A percentile compares a stretch with the other conserved stretches of the same genome.
Evolutionary conservation across 106 monocot genomes (phyloP).

Genomic region (Dactylorhiza incarnata): DNA sequence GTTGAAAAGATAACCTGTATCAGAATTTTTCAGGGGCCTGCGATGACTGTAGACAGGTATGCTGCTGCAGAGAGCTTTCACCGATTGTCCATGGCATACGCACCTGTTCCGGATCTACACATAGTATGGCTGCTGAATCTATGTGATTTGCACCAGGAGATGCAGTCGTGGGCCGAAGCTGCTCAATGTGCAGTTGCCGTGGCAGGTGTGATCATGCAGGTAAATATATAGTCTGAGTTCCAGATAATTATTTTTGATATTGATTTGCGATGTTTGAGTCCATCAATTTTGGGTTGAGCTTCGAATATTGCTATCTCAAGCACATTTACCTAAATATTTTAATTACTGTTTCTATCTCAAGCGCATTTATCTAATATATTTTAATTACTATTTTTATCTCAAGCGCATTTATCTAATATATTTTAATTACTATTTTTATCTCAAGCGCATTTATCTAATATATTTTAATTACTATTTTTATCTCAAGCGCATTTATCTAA

Average conservation of each 20-base stretch:
- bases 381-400: no score
- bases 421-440: no score
- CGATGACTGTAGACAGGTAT: constrained; percentile 75
- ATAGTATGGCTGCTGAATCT: constrained; percentile 96
- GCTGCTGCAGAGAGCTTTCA: constrained; percentile 95
- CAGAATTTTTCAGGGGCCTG: constrained; percentile 51
- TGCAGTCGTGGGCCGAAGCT: constrained; percentile 99
- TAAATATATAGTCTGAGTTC: constrained; percentile 8
- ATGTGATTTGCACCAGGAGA: constrained; percentile 98
- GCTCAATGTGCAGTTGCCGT: constrained; percentile 99
- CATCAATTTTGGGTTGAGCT: no score
- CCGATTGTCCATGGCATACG: constrained; percentile 86
- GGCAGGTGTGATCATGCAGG: constrained; percentile 99
- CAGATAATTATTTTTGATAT: neutral
- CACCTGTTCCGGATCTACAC: constrained; percentile 95
- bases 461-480: no score
- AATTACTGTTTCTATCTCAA: no score
- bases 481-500: no score
- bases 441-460: no score
- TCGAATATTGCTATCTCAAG: no score
- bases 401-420: no score
- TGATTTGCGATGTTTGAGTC: no score
- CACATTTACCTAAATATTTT: no score
- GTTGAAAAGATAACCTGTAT: neutral
- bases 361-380: no score